Evolutionary conservation across 352 stramenopile genomes (phyloP), one percentile per base, ranked within the genome.

Genomic region (Globisporangium paroecandrum): DNA sequence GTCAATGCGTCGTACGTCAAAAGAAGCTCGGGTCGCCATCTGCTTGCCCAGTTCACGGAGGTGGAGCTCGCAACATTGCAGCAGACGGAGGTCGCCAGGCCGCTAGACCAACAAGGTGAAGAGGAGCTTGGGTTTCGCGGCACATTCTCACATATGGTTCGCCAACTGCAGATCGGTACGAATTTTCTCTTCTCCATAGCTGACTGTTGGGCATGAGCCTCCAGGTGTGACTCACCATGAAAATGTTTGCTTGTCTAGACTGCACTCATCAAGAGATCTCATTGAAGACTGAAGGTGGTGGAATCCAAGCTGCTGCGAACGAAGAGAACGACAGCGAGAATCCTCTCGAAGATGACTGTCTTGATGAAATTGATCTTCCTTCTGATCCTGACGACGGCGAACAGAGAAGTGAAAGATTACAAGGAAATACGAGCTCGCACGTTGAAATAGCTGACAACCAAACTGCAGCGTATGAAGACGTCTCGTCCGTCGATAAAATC

Each of bases 31-130:
- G 70, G 49, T 36, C 76, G 72, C 18, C 76, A 78, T 49, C 22
- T 77, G 2, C 68, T 82, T 2, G 73, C 73, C 15, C 70, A 79
- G 62, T 82, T 82, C 55, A 66, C 66, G 2, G 73, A 76, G 58
- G 73, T 78, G 3, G 68, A 80, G 47, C 54, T 73, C 8, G 73
- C 73, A n/a, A 58, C 76, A 29, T 20, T 73, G 29, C 27, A 43
- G 12, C 53, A 53, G 18, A 66, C 62, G 1, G 63, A 58, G 38
- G 38, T 47, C 15, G 24, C 56, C 18, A 63, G 38, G 10, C 51
- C 46, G 7, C 41, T 53, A 1, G n/a, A 63, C 1, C 64, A 22
- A 3, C 18, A 60, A 67, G 13, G 25, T 13, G 20, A 69, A 5
- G 9, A 64, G 15, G 10, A 65, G 36, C 32, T 25, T 27, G 32